Base-by-base conservation (phyloP, 257 asterid species). In the Fraxinus pennsylvanica region DNA sequence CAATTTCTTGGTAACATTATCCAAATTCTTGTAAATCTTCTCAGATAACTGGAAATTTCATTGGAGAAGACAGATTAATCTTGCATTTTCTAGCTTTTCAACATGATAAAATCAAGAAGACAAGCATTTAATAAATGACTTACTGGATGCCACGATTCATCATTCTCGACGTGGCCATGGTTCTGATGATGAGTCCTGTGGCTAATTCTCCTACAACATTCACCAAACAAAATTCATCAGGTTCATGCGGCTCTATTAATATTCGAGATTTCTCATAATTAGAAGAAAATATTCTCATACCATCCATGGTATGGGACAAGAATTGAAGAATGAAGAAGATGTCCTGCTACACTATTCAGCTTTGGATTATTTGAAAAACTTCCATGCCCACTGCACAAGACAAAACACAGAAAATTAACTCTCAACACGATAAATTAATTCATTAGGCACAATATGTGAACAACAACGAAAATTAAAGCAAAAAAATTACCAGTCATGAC, bases 291-390 rank as follows among this genome's bases (percentile, higher is more conserved):
- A 78, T 21, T 59, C 13, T 77, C 88, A 78, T 80, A 95, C 99
- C 99, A 96, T 89, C 99, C 99, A 84, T 96, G 99, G 76, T 96
- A 96, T 17, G 99, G 99, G 33, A 96, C 99, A 15, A 96, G 96
- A 79, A 96, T 96, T 6, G 97, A 93, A 52, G 98, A 96, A 84
- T 96, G 99, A 74, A 92, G 97, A 54, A 96, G 74, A 86, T 96
- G 99, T 14, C 99, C 99, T 74, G 75, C 97, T 4, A 93, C 96
- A 82, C 97, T 90, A 45, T 96, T 96, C 85, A 96, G 65, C 84
- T 86, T 93, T 43, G 85, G 92, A 80, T 93, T 76, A 82, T 77
- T 92, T 1, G 98, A 93, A 85, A 96, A 93, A 82, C 99, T 93
- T 38, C 99, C 99, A 91, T 96, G 99, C 4, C 99, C 99, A 87